Evolutionary conservation across 2,329 filamentous ascomycete genomes (phyloP).

Genomic region (Septoria petroselini): DNA sequence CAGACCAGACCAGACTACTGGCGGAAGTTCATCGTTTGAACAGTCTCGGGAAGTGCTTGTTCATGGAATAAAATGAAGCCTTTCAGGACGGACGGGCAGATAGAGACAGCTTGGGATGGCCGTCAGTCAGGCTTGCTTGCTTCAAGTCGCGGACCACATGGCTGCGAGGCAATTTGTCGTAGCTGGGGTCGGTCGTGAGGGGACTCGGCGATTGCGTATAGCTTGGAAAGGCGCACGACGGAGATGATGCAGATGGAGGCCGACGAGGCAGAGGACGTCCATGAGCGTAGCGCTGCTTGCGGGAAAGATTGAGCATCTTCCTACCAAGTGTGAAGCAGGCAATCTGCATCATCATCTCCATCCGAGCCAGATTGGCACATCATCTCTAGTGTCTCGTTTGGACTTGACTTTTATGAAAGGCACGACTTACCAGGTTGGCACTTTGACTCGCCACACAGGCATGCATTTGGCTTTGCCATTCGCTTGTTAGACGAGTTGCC

Average conservation of each 20-base stretch:
- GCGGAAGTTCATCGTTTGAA: neutral
- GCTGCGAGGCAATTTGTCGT: conserved; percentile 9
- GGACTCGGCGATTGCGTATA: conserved; percentile 8
- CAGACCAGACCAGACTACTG: too few relatives aligned
- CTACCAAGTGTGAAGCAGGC: neutral
- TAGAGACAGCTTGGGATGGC: conserved; percentile 9
- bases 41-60: neutral
- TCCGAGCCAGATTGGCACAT: too few relatives aligned
- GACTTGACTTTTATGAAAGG: too few relatives aligned
- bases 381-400: too few relatives aligned
- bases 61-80: conserved; percentile 7
- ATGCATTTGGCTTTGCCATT: conserved; percentile 6
- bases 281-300: conserved; percentile 8
- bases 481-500: conserved; percentile 8
- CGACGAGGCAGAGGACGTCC: conserved; percentile 4
- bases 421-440: neutral
- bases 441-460: conserved; percentile 6
- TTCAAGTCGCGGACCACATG: conserved; percentile 1
- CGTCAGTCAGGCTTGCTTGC: conserved; percentile 4
- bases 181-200: conserved; percentile 1
- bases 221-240: conserved; percentile 3
- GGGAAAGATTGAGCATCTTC: neutral
- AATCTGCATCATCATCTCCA: too few relatives aligned
- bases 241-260: conserved; percentile 12
- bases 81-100: conserved; percentile 5